Percentiles rank a stretch among this genome's conserved stretches.
Evolutionary conservation across 1,139 yeast species (phyloP).

Genomic region (Candida mesenterica): DNA sequence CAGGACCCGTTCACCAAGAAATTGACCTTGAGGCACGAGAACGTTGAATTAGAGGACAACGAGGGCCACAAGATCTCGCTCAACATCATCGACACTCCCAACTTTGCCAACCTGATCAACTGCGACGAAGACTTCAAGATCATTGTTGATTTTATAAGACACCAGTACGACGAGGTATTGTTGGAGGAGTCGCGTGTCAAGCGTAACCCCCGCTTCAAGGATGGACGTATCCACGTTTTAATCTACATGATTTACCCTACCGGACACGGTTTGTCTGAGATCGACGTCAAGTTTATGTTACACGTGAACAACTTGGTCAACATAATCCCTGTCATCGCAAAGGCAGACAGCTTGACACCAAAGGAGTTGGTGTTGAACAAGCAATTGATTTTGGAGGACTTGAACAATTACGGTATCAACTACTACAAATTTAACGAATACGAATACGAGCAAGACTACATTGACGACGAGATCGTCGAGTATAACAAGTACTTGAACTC

Average conservation of each 20-base stretch:
- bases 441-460: slow-evolving; percentile 47
- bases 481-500: slow-evolving; percentile 47
- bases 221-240: slow-evolving; percentile 47
- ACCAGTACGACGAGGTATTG: slow-evolving; percentile 49
- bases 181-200: slow-evolving; percentile 49
- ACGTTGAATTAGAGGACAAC: slow-evolving; percentile 50
- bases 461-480: slow-evolving; percentile 50
- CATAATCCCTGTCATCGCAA: slow-evolving; percentile 42
- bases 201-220: slow-evolving; percentile 48
- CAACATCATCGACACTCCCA: slow-evolving; percentile 62
- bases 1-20: slow-evolving; percentile 45
- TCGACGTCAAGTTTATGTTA: slow-evolving; percentile 41
- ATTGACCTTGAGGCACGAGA: slow-evolving; percentile 47
- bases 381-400: slow-evolving; percentile 42
- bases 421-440: slow-evolving; percentile 49
- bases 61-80: slow-evolving; percentile 50
- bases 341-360: slow-evolving; percentile 42
- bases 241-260: slow-evolving; percentile 50
- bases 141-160: slow-evolving; percentile 49
- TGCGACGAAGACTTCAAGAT: slow-evolving; percentile 43
- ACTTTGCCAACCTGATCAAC: slow-evolving; percentile 69
- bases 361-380: slow-evolving; percentile 38
- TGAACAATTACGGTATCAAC: slow-evolving; percentile 39
- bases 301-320: slow-evolving; percentile 44
- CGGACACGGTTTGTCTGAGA: slow-evolving; percentile 45